These are phyloP conservation scores for Nicotiana paniculata DNA, from an alignment of 257 asterid species.

Conservation along the genomic window DNA sequence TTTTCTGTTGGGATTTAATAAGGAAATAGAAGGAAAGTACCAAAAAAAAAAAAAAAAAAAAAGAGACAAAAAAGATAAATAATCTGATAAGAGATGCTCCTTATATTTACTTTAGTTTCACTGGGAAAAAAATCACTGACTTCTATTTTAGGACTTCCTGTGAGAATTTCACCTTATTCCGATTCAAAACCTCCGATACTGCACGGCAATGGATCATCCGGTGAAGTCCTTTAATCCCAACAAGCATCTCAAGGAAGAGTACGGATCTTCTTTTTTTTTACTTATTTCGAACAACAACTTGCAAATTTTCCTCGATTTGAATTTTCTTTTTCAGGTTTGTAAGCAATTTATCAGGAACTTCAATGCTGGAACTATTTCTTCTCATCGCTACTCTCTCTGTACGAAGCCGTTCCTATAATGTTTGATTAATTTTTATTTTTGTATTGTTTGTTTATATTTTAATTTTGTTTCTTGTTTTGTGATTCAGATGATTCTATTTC, in stretches of 20 bases:
- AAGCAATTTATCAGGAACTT: conserved; percentile 72
- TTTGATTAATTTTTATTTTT: background rate
- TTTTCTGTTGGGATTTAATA: no score
- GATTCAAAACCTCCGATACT: background rate
- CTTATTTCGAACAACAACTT: background rate
- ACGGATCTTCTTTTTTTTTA: background rate
- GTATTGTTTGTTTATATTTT: background rate
- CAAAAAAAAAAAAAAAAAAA: no score
- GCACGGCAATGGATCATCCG: conserved; percentile 39
- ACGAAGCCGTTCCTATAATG: background rate
- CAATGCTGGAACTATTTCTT: conserved; percentile 51
- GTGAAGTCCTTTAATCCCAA: conserved; percentile 46
- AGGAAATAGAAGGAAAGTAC: no score
- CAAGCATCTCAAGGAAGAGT: conserved; percentile 80
- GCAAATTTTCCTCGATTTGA: background rate
- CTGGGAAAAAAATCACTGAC: no score
- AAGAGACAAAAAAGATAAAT: no score
- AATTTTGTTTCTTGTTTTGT: background rate
- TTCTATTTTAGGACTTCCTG: no score
- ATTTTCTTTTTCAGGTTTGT: conserved; percentile 49
- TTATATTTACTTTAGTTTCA: no score
- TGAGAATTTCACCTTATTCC: no score
- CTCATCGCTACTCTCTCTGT: conserved; percentile 46
- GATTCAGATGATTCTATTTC: conserved; percentile 47
- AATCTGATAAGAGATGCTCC: no score